A percentile compares a stretch with the other conserved stretches of the same genome.
Conservation (phyloP, 805 yeast species). For the Yarrowia deformans region DNA sequence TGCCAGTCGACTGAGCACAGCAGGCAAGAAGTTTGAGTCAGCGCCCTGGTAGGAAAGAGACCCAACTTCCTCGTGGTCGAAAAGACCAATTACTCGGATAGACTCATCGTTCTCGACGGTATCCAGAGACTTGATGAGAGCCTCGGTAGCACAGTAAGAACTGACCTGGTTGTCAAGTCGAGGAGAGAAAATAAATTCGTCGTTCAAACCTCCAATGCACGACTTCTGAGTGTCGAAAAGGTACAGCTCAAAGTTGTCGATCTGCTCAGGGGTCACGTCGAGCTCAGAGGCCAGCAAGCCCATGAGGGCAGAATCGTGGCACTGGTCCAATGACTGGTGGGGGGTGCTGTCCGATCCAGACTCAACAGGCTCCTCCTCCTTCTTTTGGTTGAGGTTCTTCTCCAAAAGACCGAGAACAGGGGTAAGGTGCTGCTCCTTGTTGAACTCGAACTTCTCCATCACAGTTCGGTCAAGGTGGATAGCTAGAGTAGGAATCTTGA, state of each 20-base stretch:
- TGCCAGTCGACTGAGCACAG: conserved; percentile 73
- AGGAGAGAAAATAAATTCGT: conserved; percentile 91
- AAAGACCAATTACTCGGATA: conserved; percentile 77
- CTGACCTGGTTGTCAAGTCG: conserved; percentile 90
- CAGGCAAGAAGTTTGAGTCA: conserved; percentile 86
- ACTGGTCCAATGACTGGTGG: conserved; percentile 66
- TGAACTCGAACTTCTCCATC: conserved; percentile 81
- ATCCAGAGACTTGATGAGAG: conserved; percentile 61
- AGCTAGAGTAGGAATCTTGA: conserved; percentile 93
- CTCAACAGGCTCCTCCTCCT: conserved; percentile 42
- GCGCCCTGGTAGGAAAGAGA: conserved; percentile 97
- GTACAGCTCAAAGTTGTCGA: conserved; percentile 89
- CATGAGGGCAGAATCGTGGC: conserved; percentile 79
- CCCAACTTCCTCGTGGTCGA: conserved; percentile 97
- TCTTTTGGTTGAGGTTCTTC: conserved; percentile 50
- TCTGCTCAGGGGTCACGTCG: conserved; percentile 58
- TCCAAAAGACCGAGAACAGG: conserved; percentile 80
- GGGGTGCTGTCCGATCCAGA: conserved; percentile 54
- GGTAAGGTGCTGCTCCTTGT: conserved; percentile 82
- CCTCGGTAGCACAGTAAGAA: conserved; percentile 80
- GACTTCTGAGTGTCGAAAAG: conserved; percentile 86
- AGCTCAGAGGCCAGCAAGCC: conserved; percentile 73
- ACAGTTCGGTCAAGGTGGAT: conserved; percentile 85
- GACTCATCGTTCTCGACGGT: conserved; percentile 59
- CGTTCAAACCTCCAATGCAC: conserved; percentile 83